Evolutionary conservation across 257 asterid species (phyloP), one percentile per base, ranked within the genome.

Genomic region (Handroanthus guayacan): DNA sequence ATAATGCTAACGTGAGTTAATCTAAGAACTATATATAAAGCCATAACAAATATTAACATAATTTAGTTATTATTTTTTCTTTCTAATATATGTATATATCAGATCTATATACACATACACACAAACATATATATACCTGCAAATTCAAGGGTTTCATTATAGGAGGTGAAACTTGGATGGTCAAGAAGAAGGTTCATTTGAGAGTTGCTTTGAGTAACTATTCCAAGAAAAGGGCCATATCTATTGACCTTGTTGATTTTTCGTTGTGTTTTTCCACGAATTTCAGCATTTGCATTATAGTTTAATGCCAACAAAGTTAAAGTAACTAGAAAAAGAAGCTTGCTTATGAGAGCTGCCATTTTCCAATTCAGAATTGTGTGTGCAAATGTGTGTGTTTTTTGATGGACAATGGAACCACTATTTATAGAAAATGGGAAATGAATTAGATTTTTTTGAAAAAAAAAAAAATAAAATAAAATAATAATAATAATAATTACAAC

Each of bases 131-230:
- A 37, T 6, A 62, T 80, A 86, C 90, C 88, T 67, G 86, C 73
- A 67, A 74, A 72, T 17, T 75, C 85, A 31, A 84, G 77, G 62
- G 3, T 78, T 52, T 2, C 79, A 78, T 14, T 72, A 57, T 10
- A 8, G 45, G 45, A 37, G 16, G 31, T 45, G 75, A 61, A 89
- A 38, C 84, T 62, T 14, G 91, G 86, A 72, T 86, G 87, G 0
- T 89, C 58, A 44, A 89, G 91, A 71, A 88, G 85, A 77, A 91
- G 93, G 12, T 74, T 83, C 87, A 84, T 70, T 34, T 89, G 89
- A 65, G 81, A 86, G 36, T 71, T 4, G 71, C 86, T 89, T 0
- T 89, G 93, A 81, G 86, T 85, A 31, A 86, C 89, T 10, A 88
- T 6, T 7, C 91, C 93, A 36, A 86, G 65, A 78, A 75, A 89